phyloP scores from a whole-genome alignment of 805 yeast genomes.

The Priceomyces medius region DNA sequence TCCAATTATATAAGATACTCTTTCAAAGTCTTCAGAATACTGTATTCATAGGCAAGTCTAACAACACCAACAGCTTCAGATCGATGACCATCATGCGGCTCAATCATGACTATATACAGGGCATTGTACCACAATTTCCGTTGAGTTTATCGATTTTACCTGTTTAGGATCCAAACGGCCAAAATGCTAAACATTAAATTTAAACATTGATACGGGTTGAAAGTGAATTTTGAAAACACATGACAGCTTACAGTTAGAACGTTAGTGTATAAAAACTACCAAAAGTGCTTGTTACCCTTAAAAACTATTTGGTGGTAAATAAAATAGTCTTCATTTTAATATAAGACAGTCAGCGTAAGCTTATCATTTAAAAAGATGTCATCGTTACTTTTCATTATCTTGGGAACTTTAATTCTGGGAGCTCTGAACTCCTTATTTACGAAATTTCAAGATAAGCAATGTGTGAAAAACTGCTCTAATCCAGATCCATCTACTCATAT shows the following conservation, averaged over 20 bases:
- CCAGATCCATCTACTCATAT: slow-evolving; percentile 43
- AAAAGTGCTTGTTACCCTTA: no score
- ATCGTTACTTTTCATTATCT: slow-evolving; percentile 11
- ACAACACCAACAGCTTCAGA: not conserved
- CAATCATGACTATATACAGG: slow-evolving; percentile 7
- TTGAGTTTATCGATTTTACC: not conserved
- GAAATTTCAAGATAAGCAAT: slow-evolving; percentile 73
- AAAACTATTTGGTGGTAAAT: no score
- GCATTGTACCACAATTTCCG: not conserved
- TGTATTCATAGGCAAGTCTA: not conserved
- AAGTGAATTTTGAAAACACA: no score
- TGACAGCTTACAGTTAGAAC: no score
- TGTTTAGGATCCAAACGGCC: not conserved
- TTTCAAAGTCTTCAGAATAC: no score
- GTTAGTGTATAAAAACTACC: no score
- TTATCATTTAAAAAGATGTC: not conserved
- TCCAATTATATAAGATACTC: no score
- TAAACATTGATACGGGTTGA: no score
- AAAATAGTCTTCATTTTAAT: no score
- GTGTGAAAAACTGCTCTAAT: slow-evolving; percentile 55
- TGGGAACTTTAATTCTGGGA: slow-evolving; percentile 66
- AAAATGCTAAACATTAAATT: no score
- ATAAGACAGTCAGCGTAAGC: no score
- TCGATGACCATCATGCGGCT: slow-evolving; percentile 32
- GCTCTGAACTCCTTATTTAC: slow-evolving; percentile 72